A percentile compares a stretch with the other conserved stretches of the same genome.
Evolutionary conservation across 2,329 filamentous ascomycete genomes (phyloP).

Genomic region (Cladosporium sp.): DNA sequence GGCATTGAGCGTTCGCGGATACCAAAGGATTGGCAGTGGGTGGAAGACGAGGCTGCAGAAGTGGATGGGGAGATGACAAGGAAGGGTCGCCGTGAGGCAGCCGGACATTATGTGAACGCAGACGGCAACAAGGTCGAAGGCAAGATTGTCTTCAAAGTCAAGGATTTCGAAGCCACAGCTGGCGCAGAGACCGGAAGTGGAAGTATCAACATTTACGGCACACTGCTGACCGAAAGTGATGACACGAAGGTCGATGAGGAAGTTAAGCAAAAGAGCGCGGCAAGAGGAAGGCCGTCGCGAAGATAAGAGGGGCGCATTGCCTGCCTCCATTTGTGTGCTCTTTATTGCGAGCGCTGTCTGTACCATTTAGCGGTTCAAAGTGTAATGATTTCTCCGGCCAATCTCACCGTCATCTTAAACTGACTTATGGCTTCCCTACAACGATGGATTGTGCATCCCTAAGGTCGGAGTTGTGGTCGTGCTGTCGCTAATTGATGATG

Average conservation of each 20-base stretch:
- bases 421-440: no score
- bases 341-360: no score
- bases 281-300: conserved; percentile 12
- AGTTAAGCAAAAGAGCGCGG: conserved; percentile 32
- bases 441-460: no score
- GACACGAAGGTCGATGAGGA: conserved; percentile 56
- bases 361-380: no score
- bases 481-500: no score
- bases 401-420: no score
- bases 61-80: conserved; percentile 36
- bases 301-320: neutral
- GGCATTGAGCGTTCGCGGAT: conserved; percentile 72
- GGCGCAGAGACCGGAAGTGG: conserved; percentile 62
- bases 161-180: conserved; percentile 70
- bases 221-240: conserved; percentile 65
- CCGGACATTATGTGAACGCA: conserved; percentile 69
- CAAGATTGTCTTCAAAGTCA: conserved; percentile 68
- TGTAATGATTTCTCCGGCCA: no score
- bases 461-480: no score
- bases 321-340: no score
- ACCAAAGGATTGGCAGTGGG: conserved; percentile 74
- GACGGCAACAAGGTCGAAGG: conserved; percentile 64
- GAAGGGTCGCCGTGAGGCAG: conserved; percentile 5
- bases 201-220: conserved; percentile 80
- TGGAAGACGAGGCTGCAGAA: conserved; percentile 46